Conservation (phyloP, 129 eudicot genomes). For the Heracleum sosnowskyi region DNA sequence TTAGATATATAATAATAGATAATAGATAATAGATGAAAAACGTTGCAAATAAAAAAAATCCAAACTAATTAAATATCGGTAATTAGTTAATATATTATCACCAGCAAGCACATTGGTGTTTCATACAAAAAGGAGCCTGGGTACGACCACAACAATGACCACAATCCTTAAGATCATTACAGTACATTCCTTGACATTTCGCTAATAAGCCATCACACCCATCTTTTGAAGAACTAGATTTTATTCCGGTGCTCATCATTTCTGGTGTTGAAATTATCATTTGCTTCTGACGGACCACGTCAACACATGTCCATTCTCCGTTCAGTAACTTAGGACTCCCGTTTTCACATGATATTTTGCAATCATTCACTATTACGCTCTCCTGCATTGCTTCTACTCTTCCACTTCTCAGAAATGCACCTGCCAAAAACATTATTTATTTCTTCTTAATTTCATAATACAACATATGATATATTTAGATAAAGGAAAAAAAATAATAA, state of each 20-base stretch:
- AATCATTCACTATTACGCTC: background rate
- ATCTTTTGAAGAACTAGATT: background rate
- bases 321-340: no score
- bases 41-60: no score
- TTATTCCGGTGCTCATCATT: background rate
- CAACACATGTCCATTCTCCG: background rate
- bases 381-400: background rate
- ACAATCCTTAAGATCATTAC: background rate
- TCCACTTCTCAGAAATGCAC: background rate
- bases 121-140: background rate
- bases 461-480: no score
- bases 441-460: no score
- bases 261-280: background rate
- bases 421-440: background rate
- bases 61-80: no score
- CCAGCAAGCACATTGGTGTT: background rate
- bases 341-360: background rate
- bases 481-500: no score
- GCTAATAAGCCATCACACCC: background rate
- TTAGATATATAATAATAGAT: no score
- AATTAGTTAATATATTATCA: no score
- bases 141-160: no score
- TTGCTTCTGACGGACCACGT: background rate
- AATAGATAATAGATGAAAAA: no score
- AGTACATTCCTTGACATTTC: background rate